A percentile compares a stretch with the other conserved stretches of the same genome.
phyloP scores from a whole-genome alignment of 2,329 filamentous ascomycete species.

The Canariomyces notabilis region DNA sequence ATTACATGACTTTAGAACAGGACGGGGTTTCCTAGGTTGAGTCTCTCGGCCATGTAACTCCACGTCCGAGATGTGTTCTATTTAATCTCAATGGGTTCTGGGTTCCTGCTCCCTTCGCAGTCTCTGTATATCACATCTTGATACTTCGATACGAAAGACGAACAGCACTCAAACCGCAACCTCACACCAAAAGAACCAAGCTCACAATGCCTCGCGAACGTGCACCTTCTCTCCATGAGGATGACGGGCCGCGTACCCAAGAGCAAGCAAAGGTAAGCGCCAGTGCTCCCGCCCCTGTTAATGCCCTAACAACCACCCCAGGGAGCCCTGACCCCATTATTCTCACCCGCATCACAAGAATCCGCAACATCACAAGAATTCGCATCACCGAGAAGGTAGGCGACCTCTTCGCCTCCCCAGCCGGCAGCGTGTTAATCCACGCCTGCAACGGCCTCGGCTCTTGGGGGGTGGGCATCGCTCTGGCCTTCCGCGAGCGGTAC shows the following conservation, averaged over 20 bases:
- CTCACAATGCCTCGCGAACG: background rate
- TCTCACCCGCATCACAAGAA: too few relatives aligned
- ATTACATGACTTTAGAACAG: too few relatives aligned
- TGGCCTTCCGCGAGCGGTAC: constrained; percentile 15
- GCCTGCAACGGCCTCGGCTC: constrained; percentile 22
- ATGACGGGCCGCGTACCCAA: too few relatives aligned
- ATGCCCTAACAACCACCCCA: background rate
- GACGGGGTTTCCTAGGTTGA: too few relatives aligned
- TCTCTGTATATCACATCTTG: background rate
- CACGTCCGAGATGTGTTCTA: too few relatives aligned
- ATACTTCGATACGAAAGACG: background rate
- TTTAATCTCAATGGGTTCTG: too few relatives aligned
- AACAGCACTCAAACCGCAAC: background rate
- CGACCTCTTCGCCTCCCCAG: constrained; percentile 20
- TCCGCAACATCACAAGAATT: constrained; percentile 2
- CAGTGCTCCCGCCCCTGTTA: too few relatives aligned
- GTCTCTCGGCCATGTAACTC: too few relatives aligned
- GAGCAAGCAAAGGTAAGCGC: too few relatives aligned
- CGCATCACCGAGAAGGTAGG: constrained; percentile 12
- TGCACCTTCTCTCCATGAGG: too few relatives aligned
- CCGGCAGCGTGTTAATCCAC: constrained; percentile 21
- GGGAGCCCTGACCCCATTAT: too few relatives aligned
- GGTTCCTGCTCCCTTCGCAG: too few relatives aligned
- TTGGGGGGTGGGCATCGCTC: constrained; percentile 21
- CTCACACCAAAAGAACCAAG: background rate